Evolutionary conservation across 805 yeast species (phyloP).

Genomic region (Metschnikowia kunwiensis): DNA sequence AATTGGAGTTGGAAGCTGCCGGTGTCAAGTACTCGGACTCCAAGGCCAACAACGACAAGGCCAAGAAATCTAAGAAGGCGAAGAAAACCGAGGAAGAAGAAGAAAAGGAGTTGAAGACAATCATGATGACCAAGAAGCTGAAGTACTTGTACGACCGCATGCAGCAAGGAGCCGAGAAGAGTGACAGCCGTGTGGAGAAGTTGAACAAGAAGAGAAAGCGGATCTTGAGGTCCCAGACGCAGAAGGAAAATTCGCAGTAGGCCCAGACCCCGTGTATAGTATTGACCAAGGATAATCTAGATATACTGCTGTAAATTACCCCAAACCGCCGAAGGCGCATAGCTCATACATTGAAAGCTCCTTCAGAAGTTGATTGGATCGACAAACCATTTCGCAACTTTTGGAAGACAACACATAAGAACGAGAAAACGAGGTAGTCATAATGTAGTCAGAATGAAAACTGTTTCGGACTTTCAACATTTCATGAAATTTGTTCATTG

Average conservation of each 20-base stretch:
- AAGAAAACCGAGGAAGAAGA: conserved; percentile 39
- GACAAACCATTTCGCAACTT: too few species aligned
- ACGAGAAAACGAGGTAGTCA: too few species aligned
- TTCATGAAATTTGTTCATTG: too few species aligned
- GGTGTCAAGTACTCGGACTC: conserved; percentile 76
- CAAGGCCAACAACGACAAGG: conserved; percentile 20
- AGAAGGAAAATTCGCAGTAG: conserved; percentile 25
- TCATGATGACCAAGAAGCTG: conserved; percentile 97
- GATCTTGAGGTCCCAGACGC: conserved; percentile 59
- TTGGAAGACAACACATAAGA: too few species aligned
- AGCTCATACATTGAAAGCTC: too few species aligned
- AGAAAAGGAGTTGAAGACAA: conserved; percentile 88
- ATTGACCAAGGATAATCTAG: too few species aligned
- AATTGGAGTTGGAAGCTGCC: conserved; percentile 72
- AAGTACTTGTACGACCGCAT: conserved; percentile 90
- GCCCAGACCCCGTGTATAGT: too few species aligned
- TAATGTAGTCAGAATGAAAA: too few species aligned
- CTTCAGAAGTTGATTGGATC: too few species aligned
- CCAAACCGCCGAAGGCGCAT: too few species aligned
- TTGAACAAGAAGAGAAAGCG: conserved; percentile 67
- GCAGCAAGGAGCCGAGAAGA: conserved; percentile 86
- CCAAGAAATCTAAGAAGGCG: conserved; percentile 26
- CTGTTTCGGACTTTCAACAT: too few species aligned
- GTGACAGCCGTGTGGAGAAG: conserved; percentile 69
- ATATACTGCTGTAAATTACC: too few species aligned